These are phyloP conservation scores for Stereocaulon alpinum DNA, from an alignment of 495 filamentous ascomycete species.

Conservation along the genomic window DNA sequence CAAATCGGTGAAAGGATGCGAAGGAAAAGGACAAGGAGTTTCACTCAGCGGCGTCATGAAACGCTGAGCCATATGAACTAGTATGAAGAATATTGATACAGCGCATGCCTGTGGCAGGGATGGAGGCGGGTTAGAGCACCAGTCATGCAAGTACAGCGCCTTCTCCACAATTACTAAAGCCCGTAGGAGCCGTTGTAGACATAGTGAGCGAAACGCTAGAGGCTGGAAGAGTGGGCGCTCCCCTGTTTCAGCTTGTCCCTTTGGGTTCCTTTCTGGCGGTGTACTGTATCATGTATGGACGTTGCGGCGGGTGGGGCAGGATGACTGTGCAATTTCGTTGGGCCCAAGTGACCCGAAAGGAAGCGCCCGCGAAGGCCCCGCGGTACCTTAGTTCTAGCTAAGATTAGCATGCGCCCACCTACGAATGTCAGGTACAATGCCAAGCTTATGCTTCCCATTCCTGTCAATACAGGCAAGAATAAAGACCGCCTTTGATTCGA, in stretches of 20 bases:
- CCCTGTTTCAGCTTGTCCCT: background rate
- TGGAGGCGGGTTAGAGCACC: background rate
- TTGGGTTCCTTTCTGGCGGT: background rate
- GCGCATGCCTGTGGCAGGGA: background rate
- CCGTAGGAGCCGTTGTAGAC: background rate
- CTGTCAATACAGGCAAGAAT: no score
- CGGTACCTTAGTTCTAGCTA: no score
- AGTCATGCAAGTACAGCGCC: background rate
- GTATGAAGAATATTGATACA: conserved; percentile 7
- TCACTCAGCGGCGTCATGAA: conserved; percentile 10
- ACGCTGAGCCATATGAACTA: background rate
- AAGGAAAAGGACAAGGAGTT: background rate
- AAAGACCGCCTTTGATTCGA: background rate
- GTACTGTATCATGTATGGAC: no score
- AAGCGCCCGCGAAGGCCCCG: conserved; percentile 3
- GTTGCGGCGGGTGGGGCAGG: background rate
- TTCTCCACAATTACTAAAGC: conserved; percentile 1
- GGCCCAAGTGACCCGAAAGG: background rate
- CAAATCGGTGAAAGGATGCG: background rate
- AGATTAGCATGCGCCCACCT: background rate
- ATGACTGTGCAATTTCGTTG: background rate
- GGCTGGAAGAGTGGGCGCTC: background rate
- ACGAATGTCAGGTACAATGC: background rate
- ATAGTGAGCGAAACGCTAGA: conserved; percentile 3
- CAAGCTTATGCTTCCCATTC: no score